A percentile compares a stretch with the other conserved stretches of the same genome.
These are phyloP conservation scores for Esteya vermicola DNA, from an alignment of 2,329 filamentous ascomycete genomes.

Conservation along the genomic window DNA sequence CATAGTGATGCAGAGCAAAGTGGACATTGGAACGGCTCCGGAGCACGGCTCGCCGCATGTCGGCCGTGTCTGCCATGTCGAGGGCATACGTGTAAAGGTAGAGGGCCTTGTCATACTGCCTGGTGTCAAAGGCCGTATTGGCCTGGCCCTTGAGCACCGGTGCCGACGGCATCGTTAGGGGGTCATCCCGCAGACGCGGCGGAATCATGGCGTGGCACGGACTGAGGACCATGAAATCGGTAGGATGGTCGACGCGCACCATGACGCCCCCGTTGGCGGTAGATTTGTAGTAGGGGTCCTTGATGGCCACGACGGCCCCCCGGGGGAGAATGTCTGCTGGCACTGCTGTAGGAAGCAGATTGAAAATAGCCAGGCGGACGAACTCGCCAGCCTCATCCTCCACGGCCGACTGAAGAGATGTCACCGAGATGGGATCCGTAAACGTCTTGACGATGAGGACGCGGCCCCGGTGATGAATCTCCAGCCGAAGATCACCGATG, in stretches of 20 bases:
- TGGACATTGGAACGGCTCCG: slow-evolving; percentile 19
- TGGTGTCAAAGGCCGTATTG: slow-evolving; percentile 3
- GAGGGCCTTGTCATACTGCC: not conserved
- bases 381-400: slow-evolving; percentile 61
- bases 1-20: slow-evolving; percentile 19
- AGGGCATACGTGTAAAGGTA: slow-evolving; percentile 4
- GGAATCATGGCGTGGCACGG: slow-evolving; percentile 19
- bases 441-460: slow-evolving; percentile 6
- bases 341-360: not conserved
- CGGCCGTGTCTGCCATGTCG: slow-evolving; percentile 14
- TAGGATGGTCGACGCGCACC: slow-evolving; percentile 22
- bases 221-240: slow-evolving; percentile 17
- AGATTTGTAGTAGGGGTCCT: slow-evolving; percentile 22
- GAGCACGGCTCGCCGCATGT: slow-evolving; percentile 10
- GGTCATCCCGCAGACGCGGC: slow-evolving; percentile 10
- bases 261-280: slow-evolving; percentile 17
- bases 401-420: slow-evolving; percentile 35
- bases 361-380: slow-evolving; percentile 58
- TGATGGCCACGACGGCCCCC: slow-evolving; percentile 17
- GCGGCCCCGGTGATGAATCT: slow-evolving; percentile 9
- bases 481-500: slow-evolving; percentile 6
- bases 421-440: slow-evolving; percentile 1
- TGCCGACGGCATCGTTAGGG: not conserved
- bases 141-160: slow-evolving; percentile 6
- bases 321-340: not conserved